phyloP scores from a whole-genome alignment of 345 rosid genomes.

The Lepidium aucheri region DNA sequence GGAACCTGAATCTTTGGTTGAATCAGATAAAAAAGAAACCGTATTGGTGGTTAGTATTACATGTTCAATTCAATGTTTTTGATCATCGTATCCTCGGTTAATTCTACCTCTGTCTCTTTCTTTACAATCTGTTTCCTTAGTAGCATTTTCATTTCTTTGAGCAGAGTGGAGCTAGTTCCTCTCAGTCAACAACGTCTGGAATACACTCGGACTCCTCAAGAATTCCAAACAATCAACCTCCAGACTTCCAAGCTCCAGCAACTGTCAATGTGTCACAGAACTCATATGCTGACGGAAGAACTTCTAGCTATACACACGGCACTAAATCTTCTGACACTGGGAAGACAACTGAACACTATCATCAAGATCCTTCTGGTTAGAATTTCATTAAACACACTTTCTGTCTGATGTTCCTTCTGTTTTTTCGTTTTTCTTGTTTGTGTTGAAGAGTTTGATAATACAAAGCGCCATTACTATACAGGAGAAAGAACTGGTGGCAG shows the following conservation, averaged over 20 bases:
- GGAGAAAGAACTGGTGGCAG: slow-evolving; percentile 34
- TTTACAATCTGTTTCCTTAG: background rate
- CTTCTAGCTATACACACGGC: slow-evolving; percentile 21
- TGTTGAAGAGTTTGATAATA: background rate
- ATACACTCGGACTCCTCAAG: slow-evolving; percentile 29
- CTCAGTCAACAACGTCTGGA: slow-evolving; percentile 19
- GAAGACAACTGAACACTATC: slow-evolving; percentile 9
- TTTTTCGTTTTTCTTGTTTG: background rate
- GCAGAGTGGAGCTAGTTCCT: slow-evolving; percentile 63
- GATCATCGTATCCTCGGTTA: background rate
- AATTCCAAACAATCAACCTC: slow-evolving; percentile 31
- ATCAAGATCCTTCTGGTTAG: slow-evolving; percentile 36
- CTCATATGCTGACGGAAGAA: slow-evolving; percentile 27
- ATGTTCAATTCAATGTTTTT: background rate
- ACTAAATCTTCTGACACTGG: slow-evolving; percentile 17
- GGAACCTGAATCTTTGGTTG: slow-evolving; percentile 59
- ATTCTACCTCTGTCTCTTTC: background rate
- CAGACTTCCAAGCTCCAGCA: slow-evolving; percentile 28
- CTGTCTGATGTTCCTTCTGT: background rate
- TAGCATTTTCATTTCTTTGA: slow-evolving; percentile 13
- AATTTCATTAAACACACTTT: background rate
- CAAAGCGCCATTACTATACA: slow-evolving; percentile 12
- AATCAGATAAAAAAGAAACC: slow-evolving; percentile 39
- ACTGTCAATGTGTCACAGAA: slow-evolving; percentile 14
- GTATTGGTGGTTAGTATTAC: slow-evolving; percentile 28